phyloP scores from a whole-genome alignment of 768 basidiomycete genomes.

The Cystofilobasidium macerans region DNA sequence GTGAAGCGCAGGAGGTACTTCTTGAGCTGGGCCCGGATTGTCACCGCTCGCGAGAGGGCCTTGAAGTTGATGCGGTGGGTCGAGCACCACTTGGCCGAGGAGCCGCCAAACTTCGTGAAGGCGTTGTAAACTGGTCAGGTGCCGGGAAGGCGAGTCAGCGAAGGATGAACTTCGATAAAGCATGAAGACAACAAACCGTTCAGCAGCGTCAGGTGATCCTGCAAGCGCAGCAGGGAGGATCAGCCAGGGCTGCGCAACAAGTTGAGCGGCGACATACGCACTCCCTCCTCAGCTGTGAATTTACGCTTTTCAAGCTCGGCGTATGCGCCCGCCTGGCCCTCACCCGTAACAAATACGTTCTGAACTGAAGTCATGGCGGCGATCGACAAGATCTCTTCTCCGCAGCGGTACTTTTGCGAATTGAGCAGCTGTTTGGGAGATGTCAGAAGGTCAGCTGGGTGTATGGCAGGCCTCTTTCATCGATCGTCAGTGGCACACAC shows the following conservation, averaged over 20 bases:
- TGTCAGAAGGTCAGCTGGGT: no score
- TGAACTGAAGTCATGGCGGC: slow-evolving; percentile 91
- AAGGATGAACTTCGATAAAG: not conserved
- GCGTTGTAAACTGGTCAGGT: slow-evolving; percentile 56
- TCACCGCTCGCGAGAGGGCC: slow-evolving; percentile 83
- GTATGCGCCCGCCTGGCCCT: slow-evolving; percentile 69
- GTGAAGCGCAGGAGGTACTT: slow-evolving; percentile 87
- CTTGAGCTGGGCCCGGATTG: slow-evolving; percentile 85
- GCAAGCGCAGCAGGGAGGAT: not conserved
- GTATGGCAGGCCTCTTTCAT: no score
- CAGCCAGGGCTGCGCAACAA: not conserved
- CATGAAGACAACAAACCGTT: slow-evolving; percentile 53
- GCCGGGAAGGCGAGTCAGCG: not conserved
- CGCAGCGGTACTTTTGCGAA: slow-evolving; percentile 75
- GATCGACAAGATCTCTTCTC: slow-evolving; percentile 90
- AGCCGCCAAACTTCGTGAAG: slow-evolving; percentile 60
- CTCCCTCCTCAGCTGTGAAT: slow-evolving; percentile 97
- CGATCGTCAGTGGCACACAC: slow-evolving; percentile 50
- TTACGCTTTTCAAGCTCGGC: slow-evolving; percentile 89
- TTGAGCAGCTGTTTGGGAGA: slow-evolving; percentile 55
- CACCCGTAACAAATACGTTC: slow-evolving; percentile 80
- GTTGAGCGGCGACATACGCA: slow-evolving; percentile 38
- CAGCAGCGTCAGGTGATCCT: slow-evolving; percentile 90
- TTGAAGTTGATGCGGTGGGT: slow-evolving; percentile 84
- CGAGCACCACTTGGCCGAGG: slow-evolving; percentile 86